phyloP scores from a whole-genome alignment of 2,329 filamentous ascomycete species.

The Colletotrichum noveboracense region DNA sequence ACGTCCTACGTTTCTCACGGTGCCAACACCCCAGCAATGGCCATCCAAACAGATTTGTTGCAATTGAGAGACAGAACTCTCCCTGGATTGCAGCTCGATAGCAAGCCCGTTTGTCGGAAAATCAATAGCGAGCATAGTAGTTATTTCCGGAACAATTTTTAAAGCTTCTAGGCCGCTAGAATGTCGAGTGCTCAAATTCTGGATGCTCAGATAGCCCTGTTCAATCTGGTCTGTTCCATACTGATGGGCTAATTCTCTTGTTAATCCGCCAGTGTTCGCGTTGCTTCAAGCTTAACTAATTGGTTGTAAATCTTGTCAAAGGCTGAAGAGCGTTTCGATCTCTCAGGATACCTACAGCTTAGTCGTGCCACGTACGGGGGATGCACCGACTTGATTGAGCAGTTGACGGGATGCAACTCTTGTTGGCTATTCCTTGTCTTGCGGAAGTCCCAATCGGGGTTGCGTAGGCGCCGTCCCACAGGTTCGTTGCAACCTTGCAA shows the following conservation, averaged over 20 bases:
- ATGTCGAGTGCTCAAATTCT: too few relatives aligned
- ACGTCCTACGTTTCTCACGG: neutral
- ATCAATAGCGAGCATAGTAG: neutral
- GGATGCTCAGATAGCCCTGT: too few relatives aligned
- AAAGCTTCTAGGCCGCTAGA: too few relatives aligned
- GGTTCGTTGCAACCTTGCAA: neutral
- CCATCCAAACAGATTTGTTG: neutral
- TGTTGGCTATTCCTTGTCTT: neutral
- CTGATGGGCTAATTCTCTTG: too few relatives aligned
- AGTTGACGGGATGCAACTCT: neutral
- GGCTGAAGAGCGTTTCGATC: neutral
- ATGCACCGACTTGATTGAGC: neutral
- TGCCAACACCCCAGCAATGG: neutral
- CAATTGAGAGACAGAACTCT: neutral
- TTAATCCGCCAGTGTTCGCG: too few relatives aligned
- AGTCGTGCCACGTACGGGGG: neutral
- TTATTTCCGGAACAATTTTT: too few relatives aligned
- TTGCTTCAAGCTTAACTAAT: neutral
- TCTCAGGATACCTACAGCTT: neutral
- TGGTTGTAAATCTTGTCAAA: neutral
- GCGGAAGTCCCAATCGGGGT: neutral
- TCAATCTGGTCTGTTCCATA: too few relatives aligned
- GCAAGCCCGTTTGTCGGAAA: neutral
- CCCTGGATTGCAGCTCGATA: neutral
- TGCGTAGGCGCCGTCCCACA: neutral